Conservation (phyloP, 2,329 filamentous ascomycete species). For the Colletotrichum sp. region DNA sequence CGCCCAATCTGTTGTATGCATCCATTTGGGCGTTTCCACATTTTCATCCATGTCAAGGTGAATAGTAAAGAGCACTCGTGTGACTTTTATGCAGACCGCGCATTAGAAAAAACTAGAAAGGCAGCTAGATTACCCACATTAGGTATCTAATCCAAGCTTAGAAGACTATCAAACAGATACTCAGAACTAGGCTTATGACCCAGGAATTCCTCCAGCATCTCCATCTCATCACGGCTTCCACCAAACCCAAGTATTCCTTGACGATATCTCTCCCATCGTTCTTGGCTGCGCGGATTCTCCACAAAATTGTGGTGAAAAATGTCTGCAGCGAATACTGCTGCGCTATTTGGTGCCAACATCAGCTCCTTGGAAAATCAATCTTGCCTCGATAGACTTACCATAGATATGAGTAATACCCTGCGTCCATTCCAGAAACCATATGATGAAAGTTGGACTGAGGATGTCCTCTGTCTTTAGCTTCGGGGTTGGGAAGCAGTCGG, state of each 20-base stretch:
- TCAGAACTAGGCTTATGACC: background rate
- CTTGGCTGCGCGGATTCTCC: background rate
- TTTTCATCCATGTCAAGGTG: too few relatives aligned
- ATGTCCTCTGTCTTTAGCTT: background rate
- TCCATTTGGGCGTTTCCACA: too few relatives aligned
- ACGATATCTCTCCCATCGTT: rapidly evolving
- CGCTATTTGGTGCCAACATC: rapidly evolving
- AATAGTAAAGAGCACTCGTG: too few relatives aligned
- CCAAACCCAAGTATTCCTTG: too few relatives aligned
- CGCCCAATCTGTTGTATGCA: too few relatives aligned
- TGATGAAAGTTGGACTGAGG: background rate
- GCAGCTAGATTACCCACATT: too few relatives aligned
- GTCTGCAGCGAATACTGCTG: background rate
- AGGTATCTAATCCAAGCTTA: too few relatives aligned
- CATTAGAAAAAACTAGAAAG: too few relatives aligned
- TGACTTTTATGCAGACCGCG: too few relatives aligned
- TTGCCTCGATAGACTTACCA: rapidly evolving
- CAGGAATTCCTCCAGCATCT: background rate
- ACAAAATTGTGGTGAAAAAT: background rate
- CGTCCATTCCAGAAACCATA: background rate
- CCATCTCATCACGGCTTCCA: background rate
- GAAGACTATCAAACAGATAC: too few relatives aligned
- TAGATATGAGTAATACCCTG: background rate
- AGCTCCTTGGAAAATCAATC: rapidly evolving
- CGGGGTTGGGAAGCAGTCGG: background rate